Conservation (phyloP, 2,329 filamentous ascomycete genomes). For the Phyllosticta ampelicida region DNA sequence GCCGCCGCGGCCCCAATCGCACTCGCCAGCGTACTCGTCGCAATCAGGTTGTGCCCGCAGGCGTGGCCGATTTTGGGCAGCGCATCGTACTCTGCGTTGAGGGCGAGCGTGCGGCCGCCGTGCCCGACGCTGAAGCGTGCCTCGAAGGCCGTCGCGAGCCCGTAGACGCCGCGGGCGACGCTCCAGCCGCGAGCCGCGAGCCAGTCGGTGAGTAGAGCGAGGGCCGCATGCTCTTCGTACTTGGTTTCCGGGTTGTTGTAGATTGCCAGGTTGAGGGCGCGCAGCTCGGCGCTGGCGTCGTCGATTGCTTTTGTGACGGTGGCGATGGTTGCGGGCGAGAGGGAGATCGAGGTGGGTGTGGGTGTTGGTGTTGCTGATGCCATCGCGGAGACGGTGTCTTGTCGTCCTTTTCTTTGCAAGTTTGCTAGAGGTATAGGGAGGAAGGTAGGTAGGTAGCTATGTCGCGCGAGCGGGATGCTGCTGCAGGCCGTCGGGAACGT, state of each 20-base stretch:
- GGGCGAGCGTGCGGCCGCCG: conserved; percentile 36
- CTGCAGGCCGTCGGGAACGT: no score
- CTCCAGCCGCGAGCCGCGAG: conserved; percentile 38
- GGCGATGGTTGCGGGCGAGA: background rate
- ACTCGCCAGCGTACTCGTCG: conserved; percentile 27
- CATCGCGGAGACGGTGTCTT: no score
- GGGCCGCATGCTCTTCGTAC: conserved; percentile 39
- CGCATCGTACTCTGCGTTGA: conserved; percentile 34
- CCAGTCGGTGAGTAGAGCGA: conserved; percentile 40
- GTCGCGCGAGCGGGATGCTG: no score
- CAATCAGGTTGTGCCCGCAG: conserved; percentile 37
- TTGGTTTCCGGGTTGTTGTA: conserved; percentile 42
- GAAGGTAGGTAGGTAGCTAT: no score
- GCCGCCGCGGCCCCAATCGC: conserved; percentile 27
- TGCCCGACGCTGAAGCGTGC: conserved; percentile 33
- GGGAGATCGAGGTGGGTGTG: no score
- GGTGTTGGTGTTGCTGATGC: background rate
- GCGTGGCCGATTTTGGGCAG: conserved; percentile 34
- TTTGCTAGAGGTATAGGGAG: no score
- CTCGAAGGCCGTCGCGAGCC: conserved; percentile 43
- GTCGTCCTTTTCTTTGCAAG: no score
- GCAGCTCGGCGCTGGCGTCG: conserved; percentile 1
- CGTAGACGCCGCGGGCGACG: conserved; percentile 42
- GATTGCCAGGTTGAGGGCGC: conserved; percentile 21
- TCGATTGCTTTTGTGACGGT: background rate